Percentiles rank a stretch among this genome's conserved stretches.
These are phyloP conservation scores for Wilhelminamyces savonicus DNA, from an alignment of 805 yeast genomes.

Conservation along the genomic window DNA sequence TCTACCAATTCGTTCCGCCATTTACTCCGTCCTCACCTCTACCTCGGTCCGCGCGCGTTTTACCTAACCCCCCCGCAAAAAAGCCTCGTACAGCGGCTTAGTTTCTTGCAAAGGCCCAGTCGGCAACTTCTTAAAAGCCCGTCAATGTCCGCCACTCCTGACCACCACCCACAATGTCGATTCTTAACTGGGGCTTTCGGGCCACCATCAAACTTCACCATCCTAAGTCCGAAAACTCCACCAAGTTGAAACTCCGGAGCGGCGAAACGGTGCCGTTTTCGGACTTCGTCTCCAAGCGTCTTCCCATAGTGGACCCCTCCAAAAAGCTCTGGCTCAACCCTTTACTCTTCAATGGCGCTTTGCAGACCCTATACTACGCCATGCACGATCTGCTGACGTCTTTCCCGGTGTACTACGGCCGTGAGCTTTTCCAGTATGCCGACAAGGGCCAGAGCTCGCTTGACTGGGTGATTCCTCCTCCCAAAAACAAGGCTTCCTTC, in stretches of 20 bases:
- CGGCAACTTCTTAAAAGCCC: too few relatives aligned
- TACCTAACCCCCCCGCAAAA: too few relatives aligned
- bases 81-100: too few relatives aligned
- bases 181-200: slow-evolving; percentile 11
- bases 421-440: slow-evolving; percentile 49
- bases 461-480: slow-evolving; percentile 67
- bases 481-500: slow-evolving; percentile 24
- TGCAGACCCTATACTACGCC: slow-evolving; percentile 72
- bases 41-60: too few relatives aligned
- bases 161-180: too few relatives aligned
- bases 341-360: slow-evolving; percentile 58
- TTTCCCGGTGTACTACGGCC: slow-evolving; percentile 64
- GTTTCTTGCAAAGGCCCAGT: too few relatives aligned
- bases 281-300: slow-evolving; percentile 6
- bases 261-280: too few relatives aligned
- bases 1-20: too few relatives aligned
- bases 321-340: slow-evolving; percentile 56
- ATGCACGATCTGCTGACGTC: slow-evolving; percentile 43
- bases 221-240: slow-evolving; percentile 3
- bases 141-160: too few relatives aligned
- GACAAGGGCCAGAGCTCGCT: slow-evolving; percentile 73
- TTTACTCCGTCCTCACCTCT: too few relatives aligned
- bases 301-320: too few relatives aligned
- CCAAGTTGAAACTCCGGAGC: slow-evolving; percentile 2
- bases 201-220: slow-evolving; percentile 8